These are phyloP conservation scores for Dendrobium chrysotoxum DNA, from an alignment of 106 monocot genomes.

Conservation along the genomic window DNA sequence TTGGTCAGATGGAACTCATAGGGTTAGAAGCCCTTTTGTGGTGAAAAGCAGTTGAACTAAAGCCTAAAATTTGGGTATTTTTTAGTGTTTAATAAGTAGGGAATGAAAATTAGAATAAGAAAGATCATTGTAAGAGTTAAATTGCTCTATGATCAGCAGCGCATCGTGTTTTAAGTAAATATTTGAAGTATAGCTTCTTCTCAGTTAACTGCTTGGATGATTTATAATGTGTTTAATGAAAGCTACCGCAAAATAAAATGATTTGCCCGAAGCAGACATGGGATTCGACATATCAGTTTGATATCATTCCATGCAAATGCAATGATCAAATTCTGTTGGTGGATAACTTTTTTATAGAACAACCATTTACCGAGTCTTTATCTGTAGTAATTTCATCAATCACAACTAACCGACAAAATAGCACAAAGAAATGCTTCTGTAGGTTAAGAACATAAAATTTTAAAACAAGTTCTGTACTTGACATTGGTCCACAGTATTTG, in stretches of 20 bases:
- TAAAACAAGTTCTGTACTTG: neutral
- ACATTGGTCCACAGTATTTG: too few relatives aligned
- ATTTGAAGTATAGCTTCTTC: neutral
- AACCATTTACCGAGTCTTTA: neutral
- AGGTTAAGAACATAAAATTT: neutral
- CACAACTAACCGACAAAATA: neutral
- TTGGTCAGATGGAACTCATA: slow-evolving; percentile 67
- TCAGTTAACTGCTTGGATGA: neutral
- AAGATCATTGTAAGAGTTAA: neutral
- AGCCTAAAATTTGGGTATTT: neutral
- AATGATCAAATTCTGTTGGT: too few relatives aligned
- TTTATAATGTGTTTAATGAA: neutral
- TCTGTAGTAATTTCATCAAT: neutral
- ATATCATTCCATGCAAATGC: too few relatives aligned
- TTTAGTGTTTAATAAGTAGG: neutral
- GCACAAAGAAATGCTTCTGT: neutral
- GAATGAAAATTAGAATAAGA: neutral
- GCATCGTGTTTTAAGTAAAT: neutral
- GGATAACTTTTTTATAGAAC: too few relatives aligned
- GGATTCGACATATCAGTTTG: too few relatives aligned
- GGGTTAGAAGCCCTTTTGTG: slow-evolving; percentile 56
- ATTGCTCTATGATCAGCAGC: neutral
- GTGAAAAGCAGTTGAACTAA: slow-evolving; percentile 20
- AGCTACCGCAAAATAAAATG: neutral
- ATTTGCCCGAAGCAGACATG: neutral